Evolutionary conservation across 2,329 filamentous ascomycete genomes (phyloP), one percentile per base, ranked within the genome.

Genomic region (Aciculosporium take): DNA sequence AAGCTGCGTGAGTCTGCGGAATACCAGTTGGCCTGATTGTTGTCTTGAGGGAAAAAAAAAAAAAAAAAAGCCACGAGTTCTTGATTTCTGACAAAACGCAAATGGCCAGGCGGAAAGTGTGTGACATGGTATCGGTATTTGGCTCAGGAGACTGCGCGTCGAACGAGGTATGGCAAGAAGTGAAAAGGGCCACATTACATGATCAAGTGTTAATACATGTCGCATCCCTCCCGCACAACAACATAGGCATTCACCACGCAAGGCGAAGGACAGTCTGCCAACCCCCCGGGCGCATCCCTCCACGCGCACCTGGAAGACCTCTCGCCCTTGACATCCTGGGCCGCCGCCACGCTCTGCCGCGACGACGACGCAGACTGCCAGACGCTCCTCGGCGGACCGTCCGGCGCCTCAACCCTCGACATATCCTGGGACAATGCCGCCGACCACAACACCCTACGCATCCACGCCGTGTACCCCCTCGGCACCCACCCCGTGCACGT

Each of bases 401-500:
- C 59, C 39, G 63, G 64, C 2, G 81, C 81, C 7, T 69, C 73
- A 43, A 76, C 74, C 17, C 53, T 94, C 8, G 87, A 94, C 56
- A 65, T 94, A 34, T 83, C 88, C 44, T 89, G 79, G 56, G 81
- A n/a, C n/a, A n/a, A 89, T 53, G 52, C 73, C 20, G 74, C 75
- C 43, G 78, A 79, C 2, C 72, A 81, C 49, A 66, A 81, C 49
- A 66, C 74, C 1, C 58, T 89, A 20, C 76, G 75, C 34, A 45
- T 87, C 7, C 80, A 76, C 2, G 76, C 72, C 23, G 66, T 77
- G 40, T 91, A 79, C 77, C 65, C 72, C 1, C 61, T 69, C 40
- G 53, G 53, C n/a, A n/a, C n/a, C n/a, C n/a, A n/a, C n/a, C n/a
- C n/a, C n/a, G n/a, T n/a, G n/a, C n/a, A n/a, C n/a, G n/a, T n/a